A percentile compares a stretch with the other conserved stretches of the same genome.
Conservation (phyloP, 495 filamentous ascomycete species). For the Jackrogersella minutella region DNA sequence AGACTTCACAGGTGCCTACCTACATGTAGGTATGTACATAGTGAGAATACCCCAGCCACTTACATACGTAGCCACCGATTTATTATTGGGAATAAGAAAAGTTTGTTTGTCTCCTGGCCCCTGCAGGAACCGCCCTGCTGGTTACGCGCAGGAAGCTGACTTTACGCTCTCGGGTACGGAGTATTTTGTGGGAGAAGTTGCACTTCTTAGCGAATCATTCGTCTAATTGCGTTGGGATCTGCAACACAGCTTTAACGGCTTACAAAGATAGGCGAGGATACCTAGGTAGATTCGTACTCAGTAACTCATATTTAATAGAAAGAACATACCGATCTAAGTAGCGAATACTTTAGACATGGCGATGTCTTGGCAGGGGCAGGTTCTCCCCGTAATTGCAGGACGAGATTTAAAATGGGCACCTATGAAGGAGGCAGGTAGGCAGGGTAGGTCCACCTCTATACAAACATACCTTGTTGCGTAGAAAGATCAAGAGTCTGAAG, state of each 20-base stretch:
- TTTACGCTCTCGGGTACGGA: no score
- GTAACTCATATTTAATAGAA: conserved; percentile 12
- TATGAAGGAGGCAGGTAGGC: no score
- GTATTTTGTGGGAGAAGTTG: conserved; percentile 10
- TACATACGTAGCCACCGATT: neutral
- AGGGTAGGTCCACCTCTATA: conserved; percentile 6
- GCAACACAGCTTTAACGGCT: conserved; percentile 18
- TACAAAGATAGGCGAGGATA: neutral
- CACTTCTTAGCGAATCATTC: conserved; percentile 24
- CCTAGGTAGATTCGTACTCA: conserved; percentile 17
- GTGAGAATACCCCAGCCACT: neutral
- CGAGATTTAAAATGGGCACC: conserved; percentile 11
- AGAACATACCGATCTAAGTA: conserved; percentile 19
- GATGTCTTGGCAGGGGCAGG: conserved; percentile 33
- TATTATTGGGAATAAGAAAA: neutral
- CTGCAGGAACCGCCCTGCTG: conserved; percentile 23
- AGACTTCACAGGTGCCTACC: neutral
- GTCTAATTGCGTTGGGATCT: conserved; percentile 15
- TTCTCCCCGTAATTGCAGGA: neutral
- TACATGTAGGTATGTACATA: neutral
- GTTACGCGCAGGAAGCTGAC: conserved; percentile 14
- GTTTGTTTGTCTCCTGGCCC: conserved; percentile 16
- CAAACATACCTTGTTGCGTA: neutral
- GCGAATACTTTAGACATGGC: conserved; percentile 1
- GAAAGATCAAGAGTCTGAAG: no score